Evolutionary conservation across 495 filamentous ascomycete species (phyloP), one percentile per base, ranked within the genome.

Genomic region (Xylaria acuta): DNA sequence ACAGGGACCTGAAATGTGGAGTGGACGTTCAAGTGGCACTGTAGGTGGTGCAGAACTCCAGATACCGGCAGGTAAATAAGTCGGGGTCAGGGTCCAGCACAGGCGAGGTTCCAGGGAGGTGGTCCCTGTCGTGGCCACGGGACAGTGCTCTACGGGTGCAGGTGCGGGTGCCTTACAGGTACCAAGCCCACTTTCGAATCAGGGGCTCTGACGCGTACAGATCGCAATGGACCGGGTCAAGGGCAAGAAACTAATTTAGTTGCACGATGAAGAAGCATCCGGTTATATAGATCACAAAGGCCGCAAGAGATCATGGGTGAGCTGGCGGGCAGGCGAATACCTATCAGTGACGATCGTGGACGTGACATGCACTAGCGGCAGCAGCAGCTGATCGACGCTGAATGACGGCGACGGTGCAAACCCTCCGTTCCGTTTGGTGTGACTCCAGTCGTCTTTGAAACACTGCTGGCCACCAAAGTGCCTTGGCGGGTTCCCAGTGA

Each of bases 391-490:
- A 64, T 64, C 60, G 60, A 30, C 60, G 22, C 38, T 41, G 60
- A 18, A 43, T 64, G 60, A 64, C 38, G 38, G 38, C 22, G 1
- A 30, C 38, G 38, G 60, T 64, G 60, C 60, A 43, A 30, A 20
- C 22, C 22, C 60, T 64, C 36, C 22, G 38, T 43, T 60, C 9
- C 9, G 58, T 34, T 38, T 38, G 32, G 58, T 20, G 58, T 60
- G 58, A 60, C 58, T 22, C 34, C 9, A 60, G 58, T 64, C 30
- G 38, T 25, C 60, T 43, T 43, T 64, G 60, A 64, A 64, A 64
- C 60, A 64, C 22, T 41, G 60, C 34, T 30, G 38, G 38, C 36
- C n/a, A 45, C n/a, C 20, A 30, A 43, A 22, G 14, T 43, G 58
- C 60, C 60, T 43, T 64, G 60, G 36, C 7, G 36, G 7, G 36